A percentile compares a stretch with the other conserved stretches of the same genome.
These are phyloP conservation scores for Pleodorina starrii DNA, from an alignment of 139 green algal species.

Conservation along the genomic window DNA sequence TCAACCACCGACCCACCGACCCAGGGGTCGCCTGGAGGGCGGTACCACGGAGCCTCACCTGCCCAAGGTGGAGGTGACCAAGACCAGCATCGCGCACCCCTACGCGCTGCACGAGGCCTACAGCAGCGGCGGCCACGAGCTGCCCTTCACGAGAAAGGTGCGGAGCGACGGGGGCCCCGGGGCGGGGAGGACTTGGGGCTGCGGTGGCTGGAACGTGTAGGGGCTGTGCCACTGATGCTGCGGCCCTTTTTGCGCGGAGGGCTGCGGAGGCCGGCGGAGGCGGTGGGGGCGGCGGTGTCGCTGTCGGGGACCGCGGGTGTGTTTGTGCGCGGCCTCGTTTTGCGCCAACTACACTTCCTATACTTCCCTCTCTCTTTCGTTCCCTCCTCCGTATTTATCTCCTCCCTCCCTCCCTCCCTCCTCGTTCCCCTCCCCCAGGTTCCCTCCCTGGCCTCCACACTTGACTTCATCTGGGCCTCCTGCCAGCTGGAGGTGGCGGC, in stretches of 20 bases:
- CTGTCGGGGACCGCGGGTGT: constrained; percentile 13
- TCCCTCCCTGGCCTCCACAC: constrained; percentile 23
- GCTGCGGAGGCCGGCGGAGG: not conserved
- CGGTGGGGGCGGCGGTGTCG: not conserved
- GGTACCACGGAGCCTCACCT: constrained; percentile 67
- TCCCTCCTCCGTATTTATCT: too few relatives aligned
- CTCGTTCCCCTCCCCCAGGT: constrained; percentile 22
- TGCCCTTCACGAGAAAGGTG: constrained; percentile 51
- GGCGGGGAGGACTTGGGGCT: not conserved
- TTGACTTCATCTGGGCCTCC: constrained; percentile 72
- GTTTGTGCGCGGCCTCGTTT: too few relatives aligned
- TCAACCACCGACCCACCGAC: not conserved
- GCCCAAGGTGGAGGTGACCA: constrained; percentile 53
- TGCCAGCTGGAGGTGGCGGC: constrained; percentile 40
- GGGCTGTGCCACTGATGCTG: not conserved
- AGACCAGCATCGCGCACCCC: constrained; percentile 60
- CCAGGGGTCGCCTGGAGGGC: constrained; percentile 63
- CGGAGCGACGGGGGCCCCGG: not conserved
- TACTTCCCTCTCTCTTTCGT: too few relatives aligned
- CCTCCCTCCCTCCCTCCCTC: too few relatives aligned
- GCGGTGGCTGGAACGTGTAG: not conserved
- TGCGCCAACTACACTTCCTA: too few relatives aligned
- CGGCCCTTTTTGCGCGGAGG: not conserved
- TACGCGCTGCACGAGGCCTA: constrained; percentile 68
- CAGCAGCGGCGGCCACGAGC: constrained; percentile 7